Percentiles rank a stretch among this genome's conserved stretches.
phyloP scores from a whole-genome alignment of 352 stramenopile genomes.

The Aphanomyces euteiches region DNA sequence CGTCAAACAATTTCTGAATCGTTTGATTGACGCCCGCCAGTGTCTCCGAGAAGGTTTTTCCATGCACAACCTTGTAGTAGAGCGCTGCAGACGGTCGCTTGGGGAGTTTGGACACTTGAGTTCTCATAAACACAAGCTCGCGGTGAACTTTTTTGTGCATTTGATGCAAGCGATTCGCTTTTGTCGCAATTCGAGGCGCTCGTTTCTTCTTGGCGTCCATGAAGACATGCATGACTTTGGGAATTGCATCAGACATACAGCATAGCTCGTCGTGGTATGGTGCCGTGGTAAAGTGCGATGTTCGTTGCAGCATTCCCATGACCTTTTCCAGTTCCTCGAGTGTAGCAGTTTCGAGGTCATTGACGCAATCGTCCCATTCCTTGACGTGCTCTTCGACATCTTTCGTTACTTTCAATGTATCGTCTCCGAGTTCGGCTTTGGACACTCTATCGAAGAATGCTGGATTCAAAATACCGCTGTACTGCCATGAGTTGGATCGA shows the following conservation, averaged over 20 bases:
- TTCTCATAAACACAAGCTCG: slow-evolving; percentile 1
- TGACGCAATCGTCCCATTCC: slow-evolving; percentile 19
- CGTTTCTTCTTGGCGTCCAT: slow-evolving; percentile 20
- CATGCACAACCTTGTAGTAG: slow-evolving; percentile 11
- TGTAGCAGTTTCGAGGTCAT: slow-evolving; percentile 8
- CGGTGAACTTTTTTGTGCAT: slow-evolving; percentile 14
- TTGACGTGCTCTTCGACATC: slow-evolving; percentile 25
- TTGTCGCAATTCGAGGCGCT: not conserved
- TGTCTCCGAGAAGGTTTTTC: not conserved
- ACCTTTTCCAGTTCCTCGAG: slow-evolving; percentile 1
- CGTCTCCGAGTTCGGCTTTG: slow-evolving; percentile 18
- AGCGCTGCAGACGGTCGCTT: not conserved
- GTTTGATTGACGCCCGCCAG: not conserved
- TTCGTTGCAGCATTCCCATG: slow-evolving; percentile 2
- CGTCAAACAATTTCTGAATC: not conserved
- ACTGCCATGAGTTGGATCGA: slow-evolving; percentile 9
- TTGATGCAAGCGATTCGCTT: slow-evolving; percentile 5
- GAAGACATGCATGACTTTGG: slow-evolving; percentile 17
- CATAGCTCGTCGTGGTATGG: slow-evolving; percentile 8
- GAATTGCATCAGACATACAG: slow-evolving; percentile 2
- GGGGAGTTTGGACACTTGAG: not conserved
- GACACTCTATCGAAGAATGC: slow-evolving; percentile 22
- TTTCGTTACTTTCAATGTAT: slow-evolving; percentile 11
- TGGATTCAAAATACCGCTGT: slow-evolving; percentile 20
- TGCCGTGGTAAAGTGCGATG: slow-evolving; percentile 5